These are phyloP conservation scores for Canavalia ensiformis DNA, from an alignment of 306 rosid species.

Conservation along the genomic window DNA sequence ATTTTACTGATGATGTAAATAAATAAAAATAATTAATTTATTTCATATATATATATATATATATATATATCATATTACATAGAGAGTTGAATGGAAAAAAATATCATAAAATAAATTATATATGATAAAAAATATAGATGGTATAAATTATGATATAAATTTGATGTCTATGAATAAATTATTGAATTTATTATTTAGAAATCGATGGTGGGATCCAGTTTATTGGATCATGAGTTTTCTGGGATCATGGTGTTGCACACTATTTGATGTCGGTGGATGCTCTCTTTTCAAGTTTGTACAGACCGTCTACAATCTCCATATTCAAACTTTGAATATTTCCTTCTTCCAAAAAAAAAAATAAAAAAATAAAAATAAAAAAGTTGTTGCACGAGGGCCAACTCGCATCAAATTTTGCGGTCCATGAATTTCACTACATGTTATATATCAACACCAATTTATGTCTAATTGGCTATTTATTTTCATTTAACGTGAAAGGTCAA, in stretches of 20 bases:
- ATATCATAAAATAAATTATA: too few species aligned
- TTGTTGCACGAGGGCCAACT: constrained; percentile 23
- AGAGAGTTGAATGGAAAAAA: too few species aligned
- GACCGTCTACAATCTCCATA: constrained; percentile 16
- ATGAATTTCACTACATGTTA: constrained; percentile 14
- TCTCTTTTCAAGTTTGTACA: constrained; percentile 35
- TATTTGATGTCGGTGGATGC: constrained; percentile 44
- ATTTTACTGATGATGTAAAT: too few species aligned
- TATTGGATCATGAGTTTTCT: constrained; percentile 65
- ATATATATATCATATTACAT: too few species aligned
- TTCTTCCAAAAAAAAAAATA: background rate
- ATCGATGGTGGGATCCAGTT: constrained; percentile 48
- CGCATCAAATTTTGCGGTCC: constrained; percentile 34
- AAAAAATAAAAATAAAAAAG: background rate
- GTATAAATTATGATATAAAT: too few species aligned
- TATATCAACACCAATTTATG: background rate
- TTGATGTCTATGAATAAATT: too few species aligned
- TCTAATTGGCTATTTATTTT: background rate
- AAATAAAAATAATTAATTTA: too few species aligned
- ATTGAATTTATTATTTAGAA: background rate
- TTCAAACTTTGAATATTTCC: constrained; percentile 54
- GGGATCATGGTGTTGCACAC: constrained; percentile 66
- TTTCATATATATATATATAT: too few species aligned
- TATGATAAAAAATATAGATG: too few species aligned
- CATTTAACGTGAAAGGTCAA: constrained; percentile 41